These are phyloP conservation scores for Botrytis fragariae DNA, from an alignment of 2,329 filamentous ascomycete genomes.

Conservation along the genomic window DNA sequence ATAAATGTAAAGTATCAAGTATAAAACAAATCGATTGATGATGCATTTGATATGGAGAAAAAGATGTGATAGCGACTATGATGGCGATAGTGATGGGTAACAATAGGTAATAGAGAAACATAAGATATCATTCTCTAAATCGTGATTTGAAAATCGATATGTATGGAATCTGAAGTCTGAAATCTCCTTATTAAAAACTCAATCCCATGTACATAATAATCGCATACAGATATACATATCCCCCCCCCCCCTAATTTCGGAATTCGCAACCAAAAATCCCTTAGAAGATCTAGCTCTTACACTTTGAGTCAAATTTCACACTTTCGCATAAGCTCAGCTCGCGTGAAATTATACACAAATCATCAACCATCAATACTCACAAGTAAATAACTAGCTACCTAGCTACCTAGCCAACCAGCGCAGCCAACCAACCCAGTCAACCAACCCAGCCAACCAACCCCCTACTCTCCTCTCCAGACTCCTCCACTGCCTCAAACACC, in stretches of 20 bases:
- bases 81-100: no score
- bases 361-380: no score
- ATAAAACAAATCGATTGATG: not conserved
- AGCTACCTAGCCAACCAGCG: not conserved
- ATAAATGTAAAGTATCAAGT: not conserved
- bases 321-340: no score
- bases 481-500: not conserved
- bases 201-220: not conserved
- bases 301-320: rapidly evolving
- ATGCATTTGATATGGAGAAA: not conserved
- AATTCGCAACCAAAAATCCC: no score
- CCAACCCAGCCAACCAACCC: no score
- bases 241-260: rapidly evolving
- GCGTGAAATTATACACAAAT: no score
- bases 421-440: no score
- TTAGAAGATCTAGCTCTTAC: not conserved
- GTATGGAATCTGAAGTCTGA: rapidly evolving
- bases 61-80: no score
- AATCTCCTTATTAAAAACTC: not conserved
- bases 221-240: not conserved
- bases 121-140: no score
- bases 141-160: rapidly evolving
- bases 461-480: no score
- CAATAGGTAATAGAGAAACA: no score
- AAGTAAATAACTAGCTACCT: not conserved